These are phyloP conservation scores for Plenodomus tracheiphilus DNA, from an alignment of 2,329 filamentous ascomycete species.

Conservation along the genomic window DNA sequence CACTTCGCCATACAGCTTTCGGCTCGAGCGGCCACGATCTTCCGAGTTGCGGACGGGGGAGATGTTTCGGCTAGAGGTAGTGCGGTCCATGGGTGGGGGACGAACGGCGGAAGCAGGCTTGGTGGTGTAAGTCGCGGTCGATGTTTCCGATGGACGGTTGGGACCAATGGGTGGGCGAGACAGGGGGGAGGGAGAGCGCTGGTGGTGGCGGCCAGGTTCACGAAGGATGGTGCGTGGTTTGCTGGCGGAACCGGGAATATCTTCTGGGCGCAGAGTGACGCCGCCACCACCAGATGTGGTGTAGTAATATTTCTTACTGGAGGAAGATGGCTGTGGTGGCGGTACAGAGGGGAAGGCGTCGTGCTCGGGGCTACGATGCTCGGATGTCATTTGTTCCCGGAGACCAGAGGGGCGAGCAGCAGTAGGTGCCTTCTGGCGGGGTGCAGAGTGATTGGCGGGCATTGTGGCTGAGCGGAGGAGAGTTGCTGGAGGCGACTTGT, in stretches of 20 bases:
- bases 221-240: constrained; percentile 37
- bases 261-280: constrained; percentile 26
- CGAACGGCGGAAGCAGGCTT: constrained; percentile 11
- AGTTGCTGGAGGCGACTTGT: constrained; percentile 37
- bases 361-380: constrained; percentile 29
- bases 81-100: constrained; percentile 23
- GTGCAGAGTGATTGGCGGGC: constrained; percentile 35
- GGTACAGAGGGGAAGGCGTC: constrained; percentile 27
- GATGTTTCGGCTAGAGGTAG: constrained; percentile 27
- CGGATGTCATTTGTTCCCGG: constrained; percentile 34
- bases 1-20: constrained; percentile 33
- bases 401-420: constrained; percentile 32
- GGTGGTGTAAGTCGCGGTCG: constrained; percentile 13
- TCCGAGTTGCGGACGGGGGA: constrained; percentile 23
- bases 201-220: constrained; percentile 34
- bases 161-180: constrained; percentile 38
- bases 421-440: constrained; percentile 31
- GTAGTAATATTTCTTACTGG: constrained; percentile 36
- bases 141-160: constrained; percentile 29
- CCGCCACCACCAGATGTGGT: constrained; percentile 28
- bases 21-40: constrained; percentile 28
- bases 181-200: constrained; percentile 36
- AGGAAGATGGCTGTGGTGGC: constrained; percentile 17
- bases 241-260: constrained; percentile 21
- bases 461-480: constrained; percentile 51